Conservation (phyloP, 1,284 basidiomycete genomes). For the Jaminaea rosea region DNA sequence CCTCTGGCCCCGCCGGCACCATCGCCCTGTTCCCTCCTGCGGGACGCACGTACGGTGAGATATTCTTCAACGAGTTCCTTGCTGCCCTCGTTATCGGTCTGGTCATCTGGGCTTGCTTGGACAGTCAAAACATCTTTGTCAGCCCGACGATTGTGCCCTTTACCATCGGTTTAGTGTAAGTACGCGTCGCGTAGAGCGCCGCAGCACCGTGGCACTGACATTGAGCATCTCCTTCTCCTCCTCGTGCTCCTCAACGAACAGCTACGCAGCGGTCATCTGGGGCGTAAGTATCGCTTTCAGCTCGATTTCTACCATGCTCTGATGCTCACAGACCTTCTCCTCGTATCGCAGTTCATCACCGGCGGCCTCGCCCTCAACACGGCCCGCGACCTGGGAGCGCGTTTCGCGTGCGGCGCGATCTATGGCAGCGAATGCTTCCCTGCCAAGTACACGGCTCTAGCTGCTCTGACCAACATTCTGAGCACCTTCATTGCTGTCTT, state of each 20-base stretch:
- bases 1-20: constrained; percentile 27
- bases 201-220: not conserved
- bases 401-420: constrained; percentile 29
- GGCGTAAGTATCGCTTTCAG: constrained; percentile 20
- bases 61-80: constrained; percentile 35
- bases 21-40: constrained; percentile 30
- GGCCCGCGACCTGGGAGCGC: constrained; percentile 25
- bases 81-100: constrained; percentile 22
- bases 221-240: no score
- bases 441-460: constrained; percentile 20
- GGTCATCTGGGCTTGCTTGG: constrained; percentile 33
- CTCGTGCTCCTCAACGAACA: no score
- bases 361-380: constrained; percentile 30
- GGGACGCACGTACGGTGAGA: constrained; percentile 18
- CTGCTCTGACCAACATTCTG: constrained; percentile 32
- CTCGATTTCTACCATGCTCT: no score
- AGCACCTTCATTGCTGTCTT: constrained; percentile 22
- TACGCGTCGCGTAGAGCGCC: not conserved
- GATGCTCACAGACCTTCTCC: no score
- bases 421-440: constrained; percentile 35
- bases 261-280: constrained; percentile 29
- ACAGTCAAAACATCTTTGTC: constrained; percentile 28
- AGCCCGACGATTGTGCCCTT: constrained; percentile 23
- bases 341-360: no score
- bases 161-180: constrained; percentile 24